Conservation (phyloP, 306 rosid genomes). For the Cucumis cinereus region DNA sequence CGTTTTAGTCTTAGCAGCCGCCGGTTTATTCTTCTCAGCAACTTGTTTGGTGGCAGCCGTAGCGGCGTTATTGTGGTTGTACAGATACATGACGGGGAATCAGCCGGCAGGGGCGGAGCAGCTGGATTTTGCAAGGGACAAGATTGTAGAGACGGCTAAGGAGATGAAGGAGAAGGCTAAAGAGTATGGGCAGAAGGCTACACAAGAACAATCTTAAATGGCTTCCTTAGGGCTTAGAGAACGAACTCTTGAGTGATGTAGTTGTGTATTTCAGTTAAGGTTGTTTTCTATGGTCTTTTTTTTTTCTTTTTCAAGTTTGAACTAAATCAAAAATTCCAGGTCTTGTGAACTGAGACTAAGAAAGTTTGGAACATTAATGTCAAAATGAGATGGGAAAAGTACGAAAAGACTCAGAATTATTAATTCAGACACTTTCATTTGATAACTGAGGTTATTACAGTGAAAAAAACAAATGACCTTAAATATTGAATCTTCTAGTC, state of each 20-base stretch:
- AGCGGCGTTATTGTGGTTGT: not conserved
- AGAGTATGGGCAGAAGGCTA: no score
- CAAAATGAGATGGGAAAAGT: no score
- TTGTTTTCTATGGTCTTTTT: not conserved
- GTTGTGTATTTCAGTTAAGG: not conserved
- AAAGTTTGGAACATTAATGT: no score
- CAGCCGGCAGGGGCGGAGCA: not conserved
- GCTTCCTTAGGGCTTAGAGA: not conserved
- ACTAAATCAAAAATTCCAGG: not conserved
- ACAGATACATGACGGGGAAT: not conserved
- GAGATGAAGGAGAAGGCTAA: not conserved
- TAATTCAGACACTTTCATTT: no score
- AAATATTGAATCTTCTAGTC: not conserved
- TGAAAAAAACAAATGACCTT: not conserved
- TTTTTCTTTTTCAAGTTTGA: not conserved
- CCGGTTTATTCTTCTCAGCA: not conserved
- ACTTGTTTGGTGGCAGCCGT: not conserved
- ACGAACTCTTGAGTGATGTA: not conserved
- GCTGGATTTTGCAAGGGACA: not conserved
- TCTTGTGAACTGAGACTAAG: no score
- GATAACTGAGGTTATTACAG: not conserved
- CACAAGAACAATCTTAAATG: not conserved
- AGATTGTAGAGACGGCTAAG: not conserved
- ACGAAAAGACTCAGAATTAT: no score
- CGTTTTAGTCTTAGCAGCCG: not conserved